Evolutionary conservation across 768 basidiomycete genomes (phyloP).

Genomic region (Psilocybe cyanescens): DNA sequence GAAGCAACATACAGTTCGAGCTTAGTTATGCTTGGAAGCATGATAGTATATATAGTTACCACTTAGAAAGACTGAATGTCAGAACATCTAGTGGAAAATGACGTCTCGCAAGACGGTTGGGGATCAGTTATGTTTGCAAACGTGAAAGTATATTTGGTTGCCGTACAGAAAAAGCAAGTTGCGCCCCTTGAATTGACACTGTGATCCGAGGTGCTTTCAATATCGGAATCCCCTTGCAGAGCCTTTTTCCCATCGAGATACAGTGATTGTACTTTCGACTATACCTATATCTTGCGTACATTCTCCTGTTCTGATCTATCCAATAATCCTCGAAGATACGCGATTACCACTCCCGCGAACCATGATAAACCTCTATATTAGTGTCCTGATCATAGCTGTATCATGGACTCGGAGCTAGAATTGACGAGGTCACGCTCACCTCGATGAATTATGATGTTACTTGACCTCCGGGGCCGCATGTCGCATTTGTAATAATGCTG

Average conservation of each 20-base stretch:
- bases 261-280: neutral
- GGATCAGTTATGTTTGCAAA: neutral
- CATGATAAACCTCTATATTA: constrained; percentile 17
- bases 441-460: constrained; percentile 4
- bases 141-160: neutral
- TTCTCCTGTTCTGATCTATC: constrained; percentile 8
- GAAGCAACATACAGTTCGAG: neutral
- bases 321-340: constrained; percentile 4
- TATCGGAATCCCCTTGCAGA: neutral
- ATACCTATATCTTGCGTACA: neutral
- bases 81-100: neutral
- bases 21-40: neutral
- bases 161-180: neutral
- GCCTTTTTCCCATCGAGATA: neutral
- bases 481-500: constrained; percentile 12
- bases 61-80: neutral
- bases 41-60: neutral
- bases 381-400: constrained; percentile 15
- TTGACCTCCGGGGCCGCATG: constrained; percentile 23
- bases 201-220: neutral
- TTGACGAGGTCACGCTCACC: constrained; percentile 16
- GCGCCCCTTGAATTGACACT: neutral
- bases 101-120: neutral
- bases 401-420: constrained; percentile 2
- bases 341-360: constrained; percentile 26